Evolutionary conservation across 176 grass and related monocot species (phyloP), one percentile per base, ranked within the genome.

Genomic region (Ensete ventricosum): DNA sequence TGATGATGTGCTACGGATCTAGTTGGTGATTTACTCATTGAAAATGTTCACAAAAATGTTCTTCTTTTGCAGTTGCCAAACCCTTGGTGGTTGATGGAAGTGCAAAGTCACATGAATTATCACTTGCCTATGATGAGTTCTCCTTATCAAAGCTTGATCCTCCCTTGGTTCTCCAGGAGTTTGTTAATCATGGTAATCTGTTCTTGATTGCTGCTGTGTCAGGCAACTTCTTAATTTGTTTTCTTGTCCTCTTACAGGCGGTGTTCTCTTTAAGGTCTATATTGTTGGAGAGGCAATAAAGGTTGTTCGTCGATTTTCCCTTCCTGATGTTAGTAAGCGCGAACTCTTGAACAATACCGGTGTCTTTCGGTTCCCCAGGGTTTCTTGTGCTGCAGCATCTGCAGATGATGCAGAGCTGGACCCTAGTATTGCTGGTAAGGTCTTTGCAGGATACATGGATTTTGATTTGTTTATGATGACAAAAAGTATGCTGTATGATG

Each of bases 201-300:
- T 62, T 71, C 71, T 53, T 14, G 6, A 29, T 49, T 26, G 27
- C 67, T 17, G 80, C 19, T 59, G 78, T 9, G 21, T 60, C 9
- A 58, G 62, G 62, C 11, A 27, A 21, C 2, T 19, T 43, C 7
- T 43, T 78, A 72, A 64, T 67, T 9, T 57, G 24, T 14, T 22
- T 81, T 81, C 14, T 70, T 77, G 65, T 77, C 11, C 75, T 70
- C 0, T n/a, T 73, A 74, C 67, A 98, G 94, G 94, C 3, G 94
- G 94, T 55, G 87, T 98, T 64, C 80, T 98, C 55, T 98, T 93
- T 84, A 98, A 98, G 77, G 84, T 98, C 57, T 98, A 93, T 73
- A 90, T 91, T 81, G 82, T 98, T 54, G 94, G 94, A 54, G 94
- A 98, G 70, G 82, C 88, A 21, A 82, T 93, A 83, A 83, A 67